phyloP scores from a whole-genome alignment of 805 yeast species.

The Saturnispora besseyi region DNA sequence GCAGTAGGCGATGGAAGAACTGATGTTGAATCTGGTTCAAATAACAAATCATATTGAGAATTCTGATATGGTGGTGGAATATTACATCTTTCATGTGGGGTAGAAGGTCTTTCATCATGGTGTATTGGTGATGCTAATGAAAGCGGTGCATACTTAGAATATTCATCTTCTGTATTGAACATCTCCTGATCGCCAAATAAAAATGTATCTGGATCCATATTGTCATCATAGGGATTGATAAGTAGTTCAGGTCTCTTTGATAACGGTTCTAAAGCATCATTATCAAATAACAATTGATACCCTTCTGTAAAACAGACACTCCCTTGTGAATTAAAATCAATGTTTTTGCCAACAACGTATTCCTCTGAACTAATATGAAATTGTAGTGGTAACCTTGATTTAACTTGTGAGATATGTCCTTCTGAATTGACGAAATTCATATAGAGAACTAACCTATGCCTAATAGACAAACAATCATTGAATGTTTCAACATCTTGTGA shows the following conservation, averaged over 20 bases:
- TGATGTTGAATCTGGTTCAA: slow-evolving; percentile 12
- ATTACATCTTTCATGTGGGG: neutral
- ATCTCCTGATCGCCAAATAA: slow-evolving; percentile 5
- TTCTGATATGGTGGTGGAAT: slow-evolving; percentile 22
- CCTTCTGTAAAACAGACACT: neutral
- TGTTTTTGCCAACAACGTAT: slow-evolving; percentile 19
- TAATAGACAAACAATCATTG: slow-evolving; percentile 34
- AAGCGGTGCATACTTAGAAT: neutral
- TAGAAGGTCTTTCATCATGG: neutral
- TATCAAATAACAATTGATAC: slow-evolving; percentile 3
- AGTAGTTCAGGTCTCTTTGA: slow-evolving; percentile 7
- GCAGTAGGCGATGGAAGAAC: slow-evolving; percentile 2
- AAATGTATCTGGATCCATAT: slow-evolving; percentile 10
- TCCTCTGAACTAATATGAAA: slow-evolving; percentile 34
- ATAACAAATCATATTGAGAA: slow-evolving; percentile 15
- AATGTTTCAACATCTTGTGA: slow-evolving; percentile 36
- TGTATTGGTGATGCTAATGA: neutral
- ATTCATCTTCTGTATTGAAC: neutral
- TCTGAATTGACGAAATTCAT: slow-evolving; percentile 38
- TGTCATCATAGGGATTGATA: slow-evolving; percentile 1
- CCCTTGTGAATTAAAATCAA: slow-evolving; percentile 15
- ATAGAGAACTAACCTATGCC: slow-evolving; percentile 37
- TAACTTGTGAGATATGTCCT: slow-evolving; percentile 43
- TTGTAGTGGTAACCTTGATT: slow-evolving; percentile 42
- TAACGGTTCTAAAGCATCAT: neutral